Evolutionary conservation across 106 monocot species (phyloP), one percentile per base, ranked within the genome.

Genomic region (Xerophyta viscosa): DNA sequence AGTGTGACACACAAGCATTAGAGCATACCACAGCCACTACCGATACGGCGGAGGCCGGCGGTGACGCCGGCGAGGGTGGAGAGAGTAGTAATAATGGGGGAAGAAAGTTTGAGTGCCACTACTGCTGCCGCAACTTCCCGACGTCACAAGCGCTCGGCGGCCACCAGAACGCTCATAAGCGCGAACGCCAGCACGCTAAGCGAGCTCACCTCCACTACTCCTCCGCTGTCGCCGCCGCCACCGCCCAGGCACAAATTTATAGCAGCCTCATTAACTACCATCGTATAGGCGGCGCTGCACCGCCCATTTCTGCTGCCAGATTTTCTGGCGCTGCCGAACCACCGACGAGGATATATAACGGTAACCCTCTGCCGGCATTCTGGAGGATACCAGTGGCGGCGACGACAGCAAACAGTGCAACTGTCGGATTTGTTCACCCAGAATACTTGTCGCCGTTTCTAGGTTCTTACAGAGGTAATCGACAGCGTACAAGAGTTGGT

Each of bases 151-250:
- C 86, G 5, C 80, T 86, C 11, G 86, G 86, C 8, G 86, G 86
- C 13, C 86, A 86, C 69, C 86, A 86, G 63, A 86, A 86, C 67
- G 86, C 86, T 4, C 86, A 86, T 76, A 86, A 86, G 60, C 58
- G 80, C 14, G 86, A 86, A 69, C 65, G 86, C 4, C 80, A 80
- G 68, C 69, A 73, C 56, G 73, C 86, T 19, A 86, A 73, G 64
- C 60, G 80, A n/a, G 76, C 60, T 13, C 71, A 76, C 11, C 52
- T 63, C 46, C 67, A 63, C 53, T 54, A 67, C 2, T 54, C 66
- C 29, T 70, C 14, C 56, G 62, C 2, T 22, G 31, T 37, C 62
- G 48, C 41, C 30, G 29, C 20, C 20, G 26, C 24, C 17, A 7
- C 29, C 28, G 37, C 37, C 62, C 25, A 29, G 2, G 21, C 8